Evolutionary conservation across 192 early-diverging fungal genomes (phyloP).

Genomic region (Backusella luteola): DNA sequence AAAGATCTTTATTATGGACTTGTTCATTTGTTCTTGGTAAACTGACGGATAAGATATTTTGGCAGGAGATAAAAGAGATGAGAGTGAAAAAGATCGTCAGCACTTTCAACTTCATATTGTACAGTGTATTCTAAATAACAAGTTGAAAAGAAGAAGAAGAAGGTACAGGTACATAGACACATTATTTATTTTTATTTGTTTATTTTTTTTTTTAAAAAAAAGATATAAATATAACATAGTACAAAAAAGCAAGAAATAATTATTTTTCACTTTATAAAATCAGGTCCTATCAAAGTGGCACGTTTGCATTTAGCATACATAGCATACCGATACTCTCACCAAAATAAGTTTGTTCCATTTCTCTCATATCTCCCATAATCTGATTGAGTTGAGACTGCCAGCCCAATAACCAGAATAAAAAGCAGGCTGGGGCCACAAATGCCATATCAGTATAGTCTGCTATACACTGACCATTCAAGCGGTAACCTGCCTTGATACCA

Average conservation of each 20-base stretch:
- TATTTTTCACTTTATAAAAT: conserved; percentile 1
- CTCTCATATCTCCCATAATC: conserved; percentile 43
- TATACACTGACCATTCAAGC: conserved; percentile 43
- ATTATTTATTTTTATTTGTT: conserved; percentile 5
- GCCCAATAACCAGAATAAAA: conserved; percentile 50
- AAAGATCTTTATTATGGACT: neutral
- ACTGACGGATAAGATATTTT: conserved; percentile 9
- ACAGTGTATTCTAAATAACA: neutral
- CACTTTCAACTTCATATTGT: neutral
- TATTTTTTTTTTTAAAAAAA: neutral
- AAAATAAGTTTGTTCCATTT: conserved; percentile 52
- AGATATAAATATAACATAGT: neutral
- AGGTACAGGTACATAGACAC: neutral
- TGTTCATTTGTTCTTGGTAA: neutral
- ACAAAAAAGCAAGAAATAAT: neutral
- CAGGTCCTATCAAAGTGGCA: conserved; percentile 24
- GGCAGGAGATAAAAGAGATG: neutral
- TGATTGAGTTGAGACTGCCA: conserved; percentile 33
- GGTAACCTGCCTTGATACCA: conserved; percentile 48
- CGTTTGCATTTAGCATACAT: conserved; percentile 47
- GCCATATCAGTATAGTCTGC: conserved; percentile 50
- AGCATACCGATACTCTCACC: conserved; percentile 55
- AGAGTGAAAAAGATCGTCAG: neutral
- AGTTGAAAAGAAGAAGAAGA: conserved; percentile 9
- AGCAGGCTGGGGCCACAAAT: conserved; percentile 49